Evolutionary conservation across 306 rosid genomes (phyloP), one percentile per base, ranked within the genome.

Genomic region (Spatholobus suberectus): DNA sequence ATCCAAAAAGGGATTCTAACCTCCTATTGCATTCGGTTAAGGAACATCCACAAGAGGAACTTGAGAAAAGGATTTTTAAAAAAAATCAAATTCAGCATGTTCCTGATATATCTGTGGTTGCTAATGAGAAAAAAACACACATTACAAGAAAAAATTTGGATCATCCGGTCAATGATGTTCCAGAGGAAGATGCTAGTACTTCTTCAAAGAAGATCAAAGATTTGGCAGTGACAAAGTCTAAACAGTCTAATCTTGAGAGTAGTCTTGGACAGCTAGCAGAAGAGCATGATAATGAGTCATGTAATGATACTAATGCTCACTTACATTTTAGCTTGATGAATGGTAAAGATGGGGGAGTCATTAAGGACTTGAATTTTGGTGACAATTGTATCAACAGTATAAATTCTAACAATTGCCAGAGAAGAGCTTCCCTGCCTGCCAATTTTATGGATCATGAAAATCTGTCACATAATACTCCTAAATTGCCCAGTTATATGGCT

Each of bases 401-500:
- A 43, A 77, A 38, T 34, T 15, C 73, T 10, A 82, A 79, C 72
- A 77, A 27, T 46, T 58, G n/a, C 75, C 54, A 63, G 63, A 77
- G 83, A 85, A 83, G 82, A 83, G 83, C 87, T 78, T 83, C 87
- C 26, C 67, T 83, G 43, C 88, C 88, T 24, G 77, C 71, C 21
- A 86, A 78, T 47, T 78, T 80, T 20, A 81, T 75, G 6, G 41
- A 46, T 70, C 81, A 52, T 24, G 86, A 88, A 40, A 82, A 51
- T 54, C 70, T 67, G 12, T 32, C 66, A 10, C 88, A 62, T 29
- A 62, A 62, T 61, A 61, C 66, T 43, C 81, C 75, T 29, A 77
- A 69, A 46, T 15, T 81, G 21, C 89, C 91, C 0, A 86, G 87
- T 72, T 88, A 88, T 26, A 88, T 88, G 91, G 80, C 72, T 18